Base-by-base conservation (phyloP, 2,329 filamentous ascomycete genomes). In the Corynespora cassiicola region DNA sequence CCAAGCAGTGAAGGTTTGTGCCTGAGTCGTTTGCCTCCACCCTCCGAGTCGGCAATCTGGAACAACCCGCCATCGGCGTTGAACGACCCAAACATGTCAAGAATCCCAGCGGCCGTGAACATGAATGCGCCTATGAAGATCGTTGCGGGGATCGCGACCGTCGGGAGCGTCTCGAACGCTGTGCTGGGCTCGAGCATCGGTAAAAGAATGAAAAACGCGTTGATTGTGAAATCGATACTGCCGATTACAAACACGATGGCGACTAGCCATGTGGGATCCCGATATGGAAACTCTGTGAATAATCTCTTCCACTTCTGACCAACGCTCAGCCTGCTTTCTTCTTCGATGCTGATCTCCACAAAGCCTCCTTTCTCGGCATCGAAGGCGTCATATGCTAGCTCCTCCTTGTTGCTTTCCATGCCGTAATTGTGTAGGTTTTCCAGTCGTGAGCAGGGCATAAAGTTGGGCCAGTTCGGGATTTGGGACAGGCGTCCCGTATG, bases 191-290 rank as follows among this genome's bases (percentile, higher is more conserved):
- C 31, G 0, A 44, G 24, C 4, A 24, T 50, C 3, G 55, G 56
- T 1, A 62, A 31, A 0, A 63, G 47, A 12, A 56, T 56, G 41
- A 63, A 56, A 38, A 56, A 56, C 3, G 56, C 54, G 37, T 61
- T 56, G 24, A 61, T 50, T 5, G 55, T 47, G 2, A 63, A 47
- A 18, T 53, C 55, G 9, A 62, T 30, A 7, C 52, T 56, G 0
- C 59, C 59, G 11, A 56, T 10, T 3, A 44, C 37, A 23, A 63
- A 62, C 7, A 56, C 38, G 12, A 63, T 33, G 5, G 59, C 55
- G 3, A 63, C 59, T 7, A 63, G 53, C 29, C 52, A 63, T 18
- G 52, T 58, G 2, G 58, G 58, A 31, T 63, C 59, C 8, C 55
- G 53, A 18, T 50, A 55, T 2, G 59, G 59, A 19, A 62, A 56